Evolutionary conservation across 805 yeast species (phyloP), one percentile per base, ranked within the genome.

Genomic region (Teunomyces funiuensis): DNA sequence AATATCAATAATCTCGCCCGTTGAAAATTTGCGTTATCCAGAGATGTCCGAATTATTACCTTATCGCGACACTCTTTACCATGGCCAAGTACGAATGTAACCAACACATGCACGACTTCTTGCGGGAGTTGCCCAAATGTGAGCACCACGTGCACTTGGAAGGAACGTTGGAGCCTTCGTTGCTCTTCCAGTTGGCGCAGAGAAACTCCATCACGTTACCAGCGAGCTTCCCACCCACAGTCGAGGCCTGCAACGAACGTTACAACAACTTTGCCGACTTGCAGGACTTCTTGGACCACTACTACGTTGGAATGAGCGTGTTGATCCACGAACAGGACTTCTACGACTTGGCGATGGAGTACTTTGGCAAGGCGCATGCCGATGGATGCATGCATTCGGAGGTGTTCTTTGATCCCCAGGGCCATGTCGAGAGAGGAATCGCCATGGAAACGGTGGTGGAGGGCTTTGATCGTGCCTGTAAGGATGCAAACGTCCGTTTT

Each of bases 111-210:
- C 29, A 33, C 25, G 36, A 29, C 19, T 45, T 45, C 39, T 45
- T 45, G 45, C 36, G 31, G 29, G 91, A 83, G 51, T 69, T 87
- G 38, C 95, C 95, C 44, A 87, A 87, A 63, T 86, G 93, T 68
- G 95, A 87, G 61, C 91, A 86, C 59, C 95, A 87, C 58, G 77
- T 86, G 46, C 95, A 87, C 63, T 60, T 87, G 33, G 95, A 86
- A 67, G 95, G 95, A 25, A 85, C 95, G 29, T 61, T 86, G 42
- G 48, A 83, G 46, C 93, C 95, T n/a, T 77, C 78, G 37, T 71
- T 85, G 27, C 66, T 86, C 44, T 83, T 85, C 63, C 76, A 79
- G 39, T 66, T 86, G 42, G 89, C 91, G 0, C 65, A 74, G 53
- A 76, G 87, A 65, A 85, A 85, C 65, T 61, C 65, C 26, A 72